Conservation (phyloP, 1,139 yeast species). For the Pichia sp. region DNA sequence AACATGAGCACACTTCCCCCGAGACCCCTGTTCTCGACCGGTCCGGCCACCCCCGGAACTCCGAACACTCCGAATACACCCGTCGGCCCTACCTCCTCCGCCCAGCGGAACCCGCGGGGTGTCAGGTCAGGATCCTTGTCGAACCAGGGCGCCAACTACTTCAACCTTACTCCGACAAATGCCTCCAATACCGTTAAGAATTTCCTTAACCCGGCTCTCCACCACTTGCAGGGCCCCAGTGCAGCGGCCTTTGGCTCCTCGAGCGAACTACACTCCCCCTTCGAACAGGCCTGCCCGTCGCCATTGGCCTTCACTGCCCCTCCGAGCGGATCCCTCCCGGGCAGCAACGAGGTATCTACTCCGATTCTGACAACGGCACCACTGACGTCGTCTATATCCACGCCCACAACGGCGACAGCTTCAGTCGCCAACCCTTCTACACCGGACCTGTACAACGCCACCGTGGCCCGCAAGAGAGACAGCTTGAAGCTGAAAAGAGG, state of each 20-base stretch:
- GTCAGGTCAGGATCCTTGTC: neutral
- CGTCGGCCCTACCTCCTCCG: neutral
- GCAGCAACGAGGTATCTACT: neutral
- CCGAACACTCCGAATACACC: constrained; percentile 10
- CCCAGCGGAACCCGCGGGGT: constrained; percentile 11
- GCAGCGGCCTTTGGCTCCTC: neutral
- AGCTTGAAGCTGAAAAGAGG: constrained; percentile 37
- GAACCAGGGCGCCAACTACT: constrained; percentile 18
- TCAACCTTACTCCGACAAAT: constrained; percentile 11
- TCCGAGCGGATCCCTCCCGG: neutral
- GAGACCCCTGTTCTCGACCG: constrained; percentile 10
- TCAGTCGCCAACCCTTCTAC: constrained; percentile 11
- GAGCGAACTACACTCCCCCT: constrained; percentile 1
- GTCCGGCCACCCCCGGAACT: constrained; percentile 9
- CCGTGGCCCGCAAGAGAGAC: constrained; percentile 39
- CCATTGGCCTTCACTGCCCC: constrained; percentile 10
- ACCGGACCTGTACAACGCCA: constrained; percentile 32
- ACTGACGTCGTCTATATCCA: neutral
- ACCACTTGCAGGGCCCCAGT: neutral
- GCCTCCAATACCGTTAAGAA: neutral
- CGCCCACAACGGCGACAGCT: constrained; percentile 2
- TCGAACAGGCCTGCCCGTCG: constrained; percentile 17
- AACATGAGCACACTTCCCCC: neutral
- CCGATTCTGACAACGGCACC: neutral
- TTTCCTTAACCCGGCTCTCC: neutral